Conservation (phyloP, 148 eudicot species). For the Chenopodium berlandieri region DNA sequence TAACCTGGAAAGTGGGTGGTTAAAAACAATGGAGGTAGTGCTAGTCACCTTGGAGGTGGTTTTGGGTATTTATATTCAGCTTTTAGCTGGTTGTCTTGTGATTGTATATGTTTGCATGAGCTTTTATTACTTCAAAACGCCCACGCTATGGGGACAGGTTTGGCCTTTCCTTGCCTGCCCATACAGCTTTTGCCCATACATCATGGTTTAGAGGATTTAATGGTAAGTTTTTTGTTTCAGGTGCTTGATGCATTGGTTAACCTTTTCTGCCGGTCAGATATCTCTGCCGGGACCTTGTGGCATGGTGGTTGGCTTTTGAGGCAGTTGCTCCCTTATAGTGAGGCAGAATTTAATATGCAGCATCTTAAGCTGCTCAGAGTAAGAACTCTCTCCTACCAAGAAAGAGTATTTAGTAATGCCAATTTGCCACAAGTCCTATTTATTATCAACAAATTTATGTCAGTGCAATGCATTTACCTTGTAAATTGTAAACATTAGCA, state of each 20-base stretch:
- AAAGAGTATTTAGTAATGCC: neutral
- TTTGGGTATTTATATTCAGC: neutral
- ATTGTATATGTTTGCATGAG: neutral
- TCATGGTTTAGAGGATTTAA: neutral
- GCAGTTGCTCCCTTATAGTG: constrained; percentile 89
- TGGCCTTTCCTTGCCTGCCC: neutral
- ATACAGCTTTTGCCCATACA: neutral
- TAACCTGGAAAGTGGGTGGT: no score
- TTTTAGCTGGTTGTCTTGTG: neutral
- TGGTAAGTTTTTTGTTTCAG: constrained; percentile 37
- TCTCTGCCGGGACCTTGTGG: constrained; percentile 86
- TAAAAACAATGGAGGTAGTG: no score
- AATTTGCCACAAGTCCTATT: no score
- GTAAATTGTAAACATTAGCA: no score
- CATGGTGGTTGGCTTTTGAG: constrained; percentile 98
- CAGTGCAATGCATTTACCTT: no score
- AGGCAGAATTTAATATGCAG: constrained; percentile 65
- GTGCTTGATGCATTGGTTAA: constrained; percentile 94
- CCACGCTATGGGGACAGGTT: neutral
- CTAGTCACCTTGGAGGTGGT: neutral
- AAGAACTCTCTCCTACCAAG: constrained; percentile 28
- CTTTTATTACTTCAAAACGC: neutral
- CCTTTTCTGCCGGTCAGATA: constrained; percentile 82
- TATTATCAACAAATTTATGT: no score
- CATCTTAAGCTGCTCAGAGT: constrained; percentile 72